Conservation (phyloP, 2,329 filamentous ascomycete species). For the Phyllosticta citriasiana region DNA sequence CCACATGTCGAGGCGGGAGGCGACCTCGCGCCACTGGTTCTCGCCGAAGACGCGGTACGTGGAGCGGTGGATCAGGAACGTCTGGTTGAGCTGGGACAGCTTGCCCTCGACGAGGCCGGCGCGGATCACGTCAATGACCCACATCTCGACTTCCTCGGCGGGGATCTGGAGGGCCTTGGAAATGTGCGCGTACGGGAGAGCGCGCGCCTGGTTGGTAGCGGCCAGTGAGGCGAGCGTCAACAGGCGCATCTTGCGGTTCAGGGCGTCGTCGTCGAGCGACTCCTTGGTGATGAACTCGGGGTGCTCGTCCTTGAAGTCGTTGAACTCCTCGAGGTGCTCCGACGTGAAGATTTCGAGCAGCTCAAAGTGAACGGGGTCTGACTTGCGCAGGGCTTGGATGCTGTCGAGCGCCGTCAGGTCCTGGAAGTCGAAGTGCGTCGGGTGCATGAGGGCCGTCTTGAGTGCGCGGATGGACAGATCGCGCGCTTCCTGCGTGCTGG, state of each 20-base stretch:
- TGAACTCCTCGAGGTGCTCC: constrained; percentile 89
- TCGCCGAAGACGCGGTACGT: constrained; percentile 96
- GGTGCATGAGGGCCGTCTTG: constrained; percentile 55
- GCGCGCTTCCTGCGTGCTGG: constrained; percentile 44
- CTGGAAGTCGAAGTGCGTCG: constrained; percentile 62
- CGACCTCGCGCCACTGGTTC: constrained; percentile 96
- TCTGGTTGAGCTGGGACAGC: constrained; percentile 81
- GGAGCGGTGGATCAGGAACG: constrained; percentile 91
- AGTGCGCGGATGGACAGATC: constrained; percentile 54
- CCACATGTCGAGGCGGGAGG: constrained; percentile 85
- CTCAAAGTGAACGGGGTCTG: constrained; percentile 77
- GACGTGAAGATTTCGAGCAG: constrained; percentile 92
- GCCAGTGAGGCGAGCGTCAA: constrained; percentile 86
- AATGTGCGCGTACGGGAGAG: constrained; percentile 81
- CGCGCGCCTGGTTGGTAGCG: constrained; percentile 63
- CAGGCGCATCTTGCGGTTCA: constrained; percentile 93
- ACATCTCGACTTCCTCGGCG: constrained; percentile 81
- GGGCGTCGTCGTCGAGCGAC: constrained; percentile 57
- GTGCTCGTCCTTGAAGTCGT: constrained; percentile 90
- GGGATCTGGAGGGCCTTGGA: constrained; percentile 76
- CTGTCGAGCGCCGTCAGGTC: constrained; percentile 61
- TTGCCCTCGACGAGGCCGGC: constrained; percentile 93
- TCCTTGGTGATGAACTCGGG: constrained; percentile 73
- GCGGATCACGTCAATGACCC: constrained; percentile 97
- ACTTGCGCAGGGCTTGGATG: constrained; percentile 77